These are phyloP conservation scores for Cicer cuneatum DNA, from an alignment of 306 rosid genomes.

Conservation along the genomic window DNA sequence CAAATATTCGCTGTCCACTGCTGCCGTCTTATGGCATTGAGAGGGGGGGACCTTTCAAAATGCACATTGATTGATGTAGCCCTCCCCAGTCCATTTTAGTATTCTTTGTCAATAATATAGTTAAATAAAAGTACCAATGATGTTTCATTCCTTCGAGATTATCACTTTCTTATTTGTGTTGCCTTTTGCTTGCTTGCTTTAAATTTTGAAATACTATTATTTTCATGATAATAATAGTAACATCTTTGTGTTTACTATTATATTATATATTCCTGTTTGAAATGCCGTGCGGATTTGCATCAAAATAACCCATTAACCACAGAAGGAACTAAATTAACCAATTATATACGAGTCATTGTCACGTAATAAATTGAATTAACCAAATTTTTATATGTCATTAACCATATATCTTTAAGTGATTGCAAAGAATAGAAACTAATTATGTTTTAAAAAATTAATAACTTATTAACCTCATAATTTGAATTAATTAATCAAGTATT, in stretches of 20 bases:
- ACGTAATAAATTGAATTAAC: too few species aligned
- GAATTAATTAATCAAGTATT: too few species aligned
- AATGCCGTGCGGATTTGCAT: too few species aligned
- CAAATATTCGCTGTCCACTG: constrained; percentile 33
- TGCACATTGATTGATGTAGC: constrained; percentile 42
- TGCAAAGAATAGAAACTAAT: too few species aligned
- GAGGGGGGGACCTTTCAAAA: constrained; percentile 14
- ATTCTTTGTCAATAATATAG: constrained; percentile 49
- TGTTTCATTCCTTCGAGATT: constrained; percentile 35
- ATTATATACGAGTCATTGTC: too few species aligned
- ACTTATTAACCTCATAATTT: too few species aligned
- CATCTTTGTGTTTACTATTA: not conserved
- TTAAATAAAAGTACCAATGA: constrained; percentile 46
- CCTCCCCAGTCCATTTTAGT: constrained; percentile 28
- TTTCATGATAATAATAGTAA: not conserved
- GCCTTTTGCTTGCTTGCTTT: constrained; percentile 28
- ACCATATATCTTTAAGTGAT: too few species aligned
- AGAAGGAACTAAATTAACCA: too few species aligned
- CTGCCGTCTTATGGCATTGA: constrained; percentile 24
- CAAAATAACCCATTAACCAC: too few species aligned
- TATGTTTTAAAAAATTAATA: too few species aligned
- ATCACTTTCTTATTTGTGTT: constrained; percentile 12
- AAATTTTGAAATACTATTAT: not conserved
- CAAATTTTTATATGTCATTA: too few species aligned
- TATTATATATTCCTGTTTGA: too few species aligned